Percentiles rank a stretch among this genome's conserved stretches.
Conservation (phyloP, 78 protist genomes). For the Chrysochromulina parva region DNA sequence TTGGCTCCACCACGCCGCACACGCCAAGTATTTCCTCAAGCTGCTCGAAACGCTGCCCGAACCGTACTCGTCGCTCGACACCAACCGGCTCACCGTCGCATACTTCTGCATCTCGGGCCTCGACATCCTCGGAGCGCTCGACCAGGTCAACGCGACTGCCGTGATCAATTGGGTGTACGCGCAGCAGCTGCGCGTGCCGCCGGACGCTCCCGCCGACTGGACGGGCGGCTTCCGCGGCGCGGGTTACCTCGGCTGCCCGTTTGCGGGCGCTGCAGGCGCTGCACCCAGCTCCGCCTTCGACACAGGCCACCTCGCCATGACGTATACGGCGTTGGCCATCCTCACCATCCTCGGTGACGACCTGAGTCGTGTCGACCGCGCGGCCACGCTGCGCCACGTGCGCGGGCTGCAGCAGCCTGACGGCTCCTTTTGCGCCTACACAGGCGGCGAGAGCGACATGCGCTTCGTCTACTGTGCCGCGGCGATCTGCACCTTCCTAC, state of each 20-base stretch:
- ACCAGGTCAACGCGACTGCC: neutral
- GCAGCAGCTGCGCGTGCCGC: neutral
- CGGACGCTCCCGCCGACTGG: too few species aligned
- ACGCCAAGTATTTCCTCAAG: neutral
- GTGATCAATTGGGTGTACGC: neutral
- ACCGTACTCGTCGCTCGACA: neutral
- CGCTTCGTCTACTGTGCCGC: conserved; percentile 41
- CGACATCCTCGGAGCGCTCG: conserved; percentile 2
- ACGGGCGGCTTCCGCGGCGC: conserved; percentile 10
- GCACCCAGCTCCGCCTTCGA: neutral
- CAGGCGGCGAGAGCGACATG: conserved; percentile 47
- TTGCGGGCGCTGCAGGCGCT: neutral
- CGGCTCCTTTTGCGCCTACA: too few species aligned
- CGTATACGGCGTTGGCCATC: conserved; percentile 39
- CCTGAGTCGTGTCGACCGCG: conserved; percentile 18
- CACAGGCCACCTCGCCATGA: conserved; percentile 39
- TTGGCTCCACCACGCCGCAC: neutral
- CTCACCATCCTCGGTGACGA: conserved; percentile 55
- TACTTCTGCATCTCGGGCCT: neutral
- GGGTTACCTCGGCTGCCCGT: neutral
- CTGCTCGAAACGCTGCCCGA: neutral
- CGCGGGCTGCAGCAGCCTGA: neutral
- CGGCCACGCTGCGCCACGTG: neutral
- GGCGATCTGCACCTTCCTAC: neutral
- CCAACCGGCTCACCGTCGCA: neutral